A percentile compares a stretch with the other conserved stretches of the same genome.
Evolutionary conservation across 2,329 filamentous ascomycete genomes (phyloP).

Genomic region (Xylariales sp.): DNA sequence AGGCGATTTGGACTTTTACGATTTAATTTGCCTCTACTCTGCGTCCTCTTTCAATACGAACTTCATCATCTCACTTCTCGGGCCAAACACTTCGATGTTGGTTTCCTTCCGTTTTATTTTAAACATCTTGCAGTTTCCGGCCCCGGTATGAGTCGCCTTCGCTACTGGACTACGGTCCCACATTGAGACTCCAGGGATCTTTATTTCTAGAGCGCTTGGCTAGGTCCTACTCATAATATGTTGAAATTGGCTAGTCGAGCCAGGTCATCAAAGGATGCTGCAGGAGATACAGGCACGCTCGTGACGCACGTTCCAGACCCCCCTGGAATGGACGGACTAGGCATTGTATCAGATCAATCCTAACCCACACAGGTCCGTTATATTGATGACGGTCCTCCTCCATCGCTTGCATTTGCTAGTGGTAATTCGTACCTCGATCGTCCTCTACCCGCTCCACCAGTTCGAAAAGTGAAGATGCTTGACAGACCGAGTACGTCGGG

Average conservation of each 20-base stretch:
- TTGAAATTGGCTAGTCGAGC: slow-evolving; percentile 20
- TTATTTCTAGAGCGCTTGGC: slow-evolving; percentile 11
- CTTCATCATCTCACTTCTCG: slow-evolving; percentile 7
- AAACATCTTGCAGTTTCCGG: slow-evolving; percentile 10
- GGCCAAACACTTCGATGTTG: slow-evolving; percentile 4
- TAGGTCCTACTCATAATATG: slow-evolving; percentile 14
- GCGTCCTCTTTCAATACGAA: background rate
- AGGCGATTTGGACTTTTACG: background rate
- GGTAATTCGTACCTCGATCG: slow-evolving; percentile 19
- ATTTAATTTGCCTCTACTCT: background rate
- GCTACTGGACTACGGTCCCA: slow-evolving; percentile 11
- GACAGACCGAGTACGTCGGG: slow-evolving; percentile 38
- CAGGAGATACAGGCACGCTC: slow-evolving; percentile 22
- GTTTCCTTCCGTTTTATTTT: slow-evolving; percentile 13
- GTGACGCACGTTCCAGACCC: slow-evolving; percentile 24
- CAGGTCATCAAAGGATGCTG: slow-evolving; percentile 19
- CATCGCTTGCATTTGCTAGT: slow-evolving; percentile 15
- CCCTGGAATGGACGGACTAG: slow-evolving; percentile 21
- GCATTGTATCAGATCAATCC: slow-evolving; percentile 26
- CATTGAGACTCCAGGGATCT: slow-evolving; percentile 15
- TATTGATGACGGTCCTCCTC: slow-evolving; percentile 19
- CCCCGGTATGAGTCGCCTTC: slow-evolving; percentile 9
- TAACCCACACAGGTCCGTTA: slow-evolving; percentile 20
- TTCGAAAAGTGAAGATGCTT: slow-evolving; percentile 23
- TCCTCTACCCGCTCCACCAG: slow-evolving; percentile 19